Conservation (phyloP, 164 flowering plant species). For the Paratinospora sagittata region DNA sequence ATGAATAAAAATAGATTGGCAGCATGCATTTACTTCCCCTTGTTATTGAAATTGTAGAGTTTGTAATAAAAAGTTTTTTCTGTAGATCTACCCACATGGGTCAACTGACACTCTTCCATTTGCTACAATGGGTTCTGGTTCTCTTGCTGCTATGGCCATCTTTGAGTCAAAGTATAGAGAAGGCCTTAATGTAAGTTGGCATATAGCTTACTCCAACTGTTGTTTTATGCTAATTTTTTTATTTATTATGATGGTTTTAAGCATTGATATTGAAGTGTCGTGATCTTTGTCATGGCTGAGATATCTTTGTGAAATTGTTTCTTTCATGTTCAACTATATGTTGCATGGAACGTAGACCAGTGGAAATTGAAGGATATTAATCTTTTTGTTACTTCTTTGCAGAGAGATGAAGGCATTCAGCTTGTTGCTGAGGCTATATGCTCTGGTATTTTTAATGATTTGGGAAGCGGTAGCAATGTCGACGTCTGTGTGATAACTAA, state of each 20-base stretch:
- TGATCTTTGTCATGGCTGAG: not conserved
- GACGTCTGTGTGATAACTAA: slow-evolving; percentile 94
- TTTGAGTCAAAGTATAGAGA: slow-evolving; percentile 85
- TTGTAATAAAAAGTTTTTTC: slow-evolving; percentile 5
- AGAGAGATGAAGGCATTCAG: slow-evolving; percentile 89
- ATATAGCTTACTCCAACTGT: not conserved
- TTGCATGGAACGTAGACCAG: not conserved
- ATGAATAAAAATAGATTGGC: not conserved
- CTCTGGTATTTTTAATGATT: slow-evolving; percentile 90
- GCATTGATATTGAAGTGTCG: not conserved
- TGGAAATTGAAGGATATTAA: not conserved
- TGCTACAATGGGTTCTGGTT: slow-evolving; percentile 98
- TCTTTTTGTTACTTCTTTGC: slow-evolving; percentile 14
- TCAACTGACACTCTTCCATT: slow-evolving; percentile 93
- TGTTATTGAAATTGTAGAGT: slow-evolving; percentile 1
- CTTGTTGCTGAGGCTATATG: slow-evolving; percentile 79
- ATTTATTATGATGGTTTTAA: not conserved
- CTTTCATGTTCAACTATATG: too few relatives aligned
- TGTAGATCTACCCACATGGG: slow-evolving; percentile 97
- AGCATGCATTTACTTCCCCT: not conserved
- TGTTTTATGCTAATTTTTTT: not conserved
- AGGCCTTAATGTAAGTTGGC: slow-evolving; percentile 71
- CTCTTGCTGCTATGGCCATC: slow-evolving; percentile 94
- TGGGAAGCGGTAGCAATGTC: slow-evolving; percentile 98
- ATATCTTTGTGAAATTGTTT: too few relatives aligned